phyloP scores from a whole-genome alignment of 352 stramenopile genomes.

The Phytophthora lateralis region DNA sequence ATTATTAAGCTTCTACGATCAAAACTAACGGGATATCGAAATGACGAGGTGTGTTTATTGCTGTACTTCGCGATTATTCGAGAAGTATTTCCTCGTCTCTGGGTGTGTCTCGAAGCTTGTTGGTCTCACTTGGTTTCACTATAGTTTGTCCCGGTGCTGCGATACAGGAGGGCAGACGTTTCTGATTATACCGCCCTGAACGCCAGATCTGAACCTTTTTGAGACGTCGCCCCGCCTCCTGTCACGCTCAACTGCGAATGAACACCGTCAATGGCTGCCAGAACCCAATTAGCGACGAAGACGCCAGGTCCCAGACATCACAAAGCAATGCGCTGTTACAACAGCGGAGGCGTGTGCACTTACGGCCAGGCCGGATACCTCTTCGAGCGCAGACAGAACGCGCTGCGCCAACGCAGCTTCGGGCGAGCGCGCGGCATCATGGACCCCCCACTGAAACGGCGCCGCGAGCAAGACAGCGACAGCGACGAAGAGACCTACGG shows the following conservation, averaged over 20 bases:
- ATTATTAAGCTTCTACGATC: too few relatives aligned
- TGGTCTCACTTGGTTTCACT: slow-evolving; percentile 5
- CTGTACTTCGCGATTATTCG: slow-evolving; percentile 35
- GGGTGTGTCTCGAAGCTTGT: slow-evolving; percentile 10
- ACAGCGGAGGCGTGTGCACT: slow-evolving; percentile 35
- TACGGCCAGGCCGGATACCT: slow-evolving; percentile 49
- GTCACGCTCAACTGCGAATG: neutral
- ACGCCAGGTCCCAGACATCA: neutral
- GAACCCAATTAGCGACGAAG: slow-evolving; percentile 24
- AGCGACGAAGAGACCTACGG: slow-evolving; percentile 16
- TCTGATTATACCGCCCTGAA: slow-evolving; percentile 22
- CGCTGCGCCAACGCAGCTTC: slow-evolving; percentile 57
- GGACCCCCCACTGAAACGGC: slow-evolving; percentile 43
- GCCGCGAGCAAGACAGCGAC: slow-evolving; percentile 29
- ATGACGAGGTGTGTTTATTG: too few relatives aligned
- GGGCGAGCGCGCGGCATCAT: slow-evolving; percentile 40
- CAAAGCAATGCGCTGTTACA: slow-evolving; percentile 34
- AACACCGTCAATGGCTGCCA: slow-evolving; percentile 8
- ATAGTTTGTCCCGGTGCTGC: slow-evolving; percentile 3
- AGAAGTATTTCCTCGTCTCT: slow-evolving; percentile 27
- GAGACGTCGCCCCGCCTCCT: slow-evolving; percentile 22
- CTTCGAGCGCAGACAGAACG: slow-evolving; percentile 48
- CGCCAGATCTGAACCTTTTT: neutral
- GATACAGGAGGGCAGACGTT: slow-evolving; percentile 29
- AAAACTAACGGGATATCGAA: too few relatives aligned